These are phyloP conservation scores for Rhodotorula sp. DNA, from an alignment of 1,284 basidiomycete species.

Conservation along the genomic window DNA sequence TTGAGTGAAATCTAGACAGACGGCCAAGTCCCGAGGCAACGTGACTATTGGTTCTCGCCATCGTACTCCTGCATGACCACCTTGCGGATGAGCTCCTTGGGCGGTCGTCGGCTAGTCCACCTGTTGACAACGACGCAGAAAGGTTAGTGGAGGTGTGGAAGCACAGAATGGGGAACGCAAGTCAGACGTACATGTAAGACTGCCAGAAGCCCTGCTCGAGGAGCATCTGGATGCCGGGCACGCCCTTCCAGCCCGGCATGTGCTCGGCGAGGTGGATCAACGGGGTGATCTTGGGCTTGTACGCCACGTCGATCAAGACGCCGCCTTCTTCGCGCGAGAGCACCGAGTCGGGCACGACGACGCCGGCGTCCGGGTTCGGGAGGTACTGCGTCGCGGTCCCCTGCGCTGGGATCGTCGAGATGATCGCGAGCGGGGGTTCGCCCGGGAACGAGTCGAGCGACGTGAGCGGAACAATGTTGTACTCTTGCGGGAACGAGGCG, in stretches of 20 bases:
- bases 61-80: constrained; percentile 48
- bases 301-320: constrained; percentile 82
- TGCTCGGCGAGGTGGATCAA: constrained; percentile 53
- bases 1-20: neutral
- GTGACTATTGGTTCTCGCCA: constrained; percentile 14
- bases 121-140: neutral
- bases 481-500: constrained; percentile 63
- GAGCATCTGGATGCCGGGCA: constrained; percentile 78
- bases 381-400: constrained; percentile 55
- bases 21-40: neutral
- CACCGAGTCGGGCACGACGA: constrained; percentile 60
- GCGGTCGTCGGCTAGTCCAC: constrained; percentile 51
- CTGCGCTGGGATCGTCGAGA: constrained; percentile 80
- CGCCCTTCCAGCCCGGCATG: constrained; percentile 62
- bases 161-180: neutral
- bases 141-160: neutral
- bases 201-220: constrained; percentile 84
- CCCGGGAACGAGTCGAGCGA: constrained; percentile 60
- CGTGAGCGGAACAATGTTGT: constrained; percentile 63
- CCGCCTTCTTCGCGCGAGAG: constrained; percentile 53
- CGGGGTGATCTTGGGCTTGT: constrained; percentile 66
- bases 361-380: constrained; percentile 53
- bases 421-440: constrained; percentile 65
- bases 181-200: constrained; percentile 48
- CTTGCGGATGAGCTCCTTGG: constrained; percentile 51